These are phyloP conservation scores for Orbilia ellipsospora DNA, from an alignment of 2,329 filamentous ascomycete species.

Conservation along the genomic window DNA sequence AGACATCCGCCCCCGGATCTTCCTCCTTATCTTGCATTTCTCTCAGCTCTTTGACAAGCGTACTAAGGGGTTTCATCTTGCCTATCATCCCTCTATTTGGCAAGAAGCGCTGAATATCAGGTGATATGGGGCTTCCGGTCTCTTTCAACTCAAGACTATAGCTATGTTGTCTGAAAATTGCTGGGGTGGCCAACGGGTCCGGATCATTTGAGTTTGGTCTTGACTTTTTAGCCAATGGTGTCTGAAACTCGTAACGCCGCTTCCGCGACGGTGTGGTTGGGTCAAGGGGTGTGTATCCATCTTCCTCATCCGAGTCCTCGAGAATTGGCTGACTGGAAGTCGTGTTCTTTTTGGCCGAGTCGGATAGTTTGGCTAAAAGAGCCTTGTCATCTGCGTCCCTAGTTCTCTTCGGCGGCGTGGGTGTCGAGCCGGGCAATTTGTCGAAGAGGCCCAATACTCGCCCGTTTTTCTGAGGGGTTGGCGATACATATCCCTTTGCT, in stretches of 20 bases:
- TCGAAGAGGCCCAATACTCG: constrained; percentile 46
- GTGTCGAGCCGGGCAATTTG: constrained; percentile 39
- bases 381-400: constrained; percentile 29
- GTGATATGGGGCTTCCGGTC: constrained; percentile 38
- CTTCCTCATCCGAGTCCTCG: constrained; percentile 35
- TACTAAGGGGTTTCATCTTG: constrained; percentile 42
- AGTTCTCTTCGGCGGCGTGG: constrained; percentile 32
- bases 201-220: constrained; percentile 9
- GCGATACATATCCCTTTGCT: constrained; percentile 51
- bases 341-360: constrained; percentile 37
- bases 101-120: constrained; percentile 35
- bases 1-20: constrained; percentile 40
- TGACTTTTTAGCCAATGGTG: constrained; percentile 41
- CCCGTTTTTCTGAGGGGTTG: constrained; percentile 50
- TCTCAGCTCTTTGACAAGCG: constrained; percentile 36
- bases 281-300: constrained; percentile 37
- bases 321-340: neutral
- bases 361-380: constrained; percentile 25
- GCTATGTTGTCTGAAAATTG: constrained; percentile 38
- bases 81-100: constrained; percentile 44
- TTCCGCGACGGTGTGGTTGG: constrained; percentile 50
- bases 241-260: constrained; percentile 50
- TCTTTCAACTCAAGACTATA: constrained; percentile 41
- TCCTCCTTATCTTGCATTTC: constrained; percentile 48
- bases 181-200: constrained; percentile 40